phyloP scores from a whole-genome alignment of 1,139 yeast species.

The Pichia sp. region DNA sequence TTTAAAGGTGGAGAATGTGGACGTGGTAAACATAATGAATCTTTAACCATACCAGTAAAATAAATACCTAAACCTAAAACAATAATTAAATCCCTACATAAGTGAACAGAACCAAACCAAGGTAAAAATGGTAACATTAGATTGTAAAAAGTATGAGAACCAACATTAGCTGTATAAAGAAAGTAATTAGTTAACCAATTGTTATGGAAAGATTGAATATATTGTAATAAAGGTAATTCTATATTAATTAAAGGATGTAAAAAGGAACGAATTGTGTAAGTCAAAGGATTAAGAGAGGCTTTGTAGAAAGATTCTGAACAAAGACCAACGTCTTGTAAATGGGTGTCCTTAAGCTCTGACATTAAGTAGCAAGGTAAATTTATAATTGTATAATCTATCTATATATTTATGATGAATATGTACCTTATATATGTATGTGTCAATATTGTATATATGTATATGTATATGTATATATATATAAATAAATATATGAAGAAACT shows the following conservation, averaged over 20 bases:
- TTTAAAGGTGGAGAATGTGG: constrained; percentile 91
- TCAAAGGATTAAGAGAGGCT: constrained; percentile 47
- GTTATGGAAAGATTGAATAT: constrained; percentile 50
- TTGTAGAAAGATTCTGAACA: constrained; percentile 61
- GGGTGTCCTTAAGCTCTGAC: constrained; percentile 7
- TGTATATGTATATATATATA: no score
- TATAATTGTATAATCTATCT: no score
- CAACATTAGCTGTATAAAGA: constrained; percentile 84
- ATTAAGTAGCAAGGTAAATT: neutral
- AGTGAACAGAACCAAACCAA: constrained; percentile 67
- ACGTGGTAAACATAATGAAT: constrained; percentile 81
- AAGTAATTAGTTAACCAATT: constrained; percentile 66
- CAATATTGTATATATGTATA: no score
- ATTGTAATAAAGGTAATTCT: constrained; percentile 61
- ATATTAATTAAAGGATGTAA: constrained; percentile 55
- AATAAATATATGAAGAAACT: no score
- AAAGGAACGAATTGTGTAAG: constrained; percentile 52
- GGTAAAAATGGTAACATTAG: constrained; percentile 77
- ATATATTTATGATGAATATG: no score
- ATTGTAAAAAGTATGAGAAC: constrained; percentile 91
- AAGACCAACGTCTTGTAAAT: constrained; percentile 44
- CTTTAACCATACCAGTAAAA: constrained; percentile 72
- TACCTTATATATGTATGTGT: no score
- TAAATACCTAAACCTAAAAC: constrained; percentile 84
- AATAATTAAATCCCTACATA: constrained; percentile 66